Percentiles rank a stretch among this genome's conserved stretches.
phyloP scores from a whole-genome alignment of 176 grass and related monocot genomes.

The Oryza punctata region DNA sequence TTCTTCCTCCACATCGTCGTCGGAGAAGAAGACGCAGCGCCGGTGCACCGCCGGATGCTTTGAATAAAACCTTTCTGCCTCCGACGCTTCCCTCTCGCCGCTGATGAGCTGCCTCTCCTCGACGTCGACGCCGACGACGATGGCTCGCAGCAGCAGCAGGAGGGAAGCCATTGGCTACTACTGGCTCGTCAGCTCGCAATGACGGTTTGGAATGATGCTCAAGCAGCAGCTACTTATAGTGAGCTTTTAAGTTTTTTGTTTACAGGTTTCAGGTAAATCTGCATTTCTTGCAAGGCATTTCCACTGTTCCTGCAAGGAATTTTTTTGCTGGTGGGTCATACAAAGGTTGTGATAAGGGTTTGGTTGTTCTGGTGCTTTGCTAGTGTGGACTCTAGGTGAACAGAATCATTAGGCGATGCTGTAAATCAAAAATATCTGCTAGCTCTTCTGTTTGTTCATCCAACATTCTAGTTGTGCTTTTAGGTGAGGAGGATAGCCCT shows the following conservation, averaged over 20 bases:
- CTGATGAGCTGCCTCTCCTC: not conserved
- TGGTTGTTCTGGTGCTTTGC: constrained; percentile 1
- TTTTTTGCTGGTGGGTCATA: constrained; percentile 37
- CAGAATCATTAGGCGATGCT: not conserved
- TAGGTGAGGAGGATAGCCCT: not conserved
- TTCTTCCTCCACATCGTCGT: constrained; percentile 29
- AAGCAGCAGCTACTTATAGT: constrained; percentile 39
- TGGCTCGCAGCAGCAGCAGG: constrained; percentile 57
- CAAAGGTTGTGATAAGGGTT: constrained; percentile 23
- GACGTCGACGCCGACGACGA: constrained; percentile 11
- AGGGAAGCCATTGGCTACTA: constrained; percentile 59
- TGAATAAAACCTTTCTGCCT: not conserved
- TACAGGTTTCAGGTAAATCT: constrained; percentile 37
- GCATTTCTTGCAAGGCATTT: constrained; percentile 50
- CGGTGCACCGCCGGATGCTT: not conserved
- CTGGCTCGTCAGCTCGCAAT: not conserved
- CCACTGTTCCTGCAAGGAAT: constrained; percentile 30
- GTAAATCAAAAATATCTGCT: not conserved
- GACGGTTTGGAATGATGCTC: not conserved
- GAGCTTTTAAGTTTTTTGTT: constrained; percentile 21
- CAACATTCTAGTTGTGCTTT: constrained; percentile 23
- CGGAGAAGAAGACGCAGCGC: not conserved
- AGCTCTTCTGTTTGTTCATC: constrained; percentile 46
- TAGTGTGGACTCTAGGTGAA: constrained; percentile 31
- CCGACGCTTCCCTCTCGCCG: not conserved